Percentiles rank a stretch among this genome's conserved stretches.
phyloP scores from a whole-genome alignment of 2,329 filamentous ascomycete genomes.

The Epichloe scottii region DNA sequence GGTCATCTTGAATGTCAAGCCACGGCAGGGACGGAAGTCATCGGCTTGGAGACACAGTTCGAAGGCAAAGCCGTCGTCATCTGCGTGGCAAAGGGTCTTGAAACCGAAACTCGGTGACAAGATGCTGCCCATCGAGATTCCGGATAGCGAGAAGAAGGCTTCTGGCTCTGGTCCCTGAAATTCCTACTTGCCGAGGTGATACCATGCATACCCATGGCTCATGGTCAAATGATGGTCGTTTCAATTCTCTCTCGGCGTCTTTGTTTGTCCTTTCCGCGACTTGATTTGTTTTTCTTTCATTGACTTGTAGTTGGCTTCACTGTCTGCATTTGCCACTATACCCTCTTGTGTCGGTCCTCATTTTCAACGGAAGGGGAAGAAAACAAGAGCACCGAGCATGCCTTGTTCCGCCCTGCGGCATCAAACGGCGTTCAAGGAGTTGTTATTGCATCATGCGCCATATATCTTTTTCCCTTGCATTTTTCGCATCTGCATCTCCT shows the following conservation, averaged over 20 bases:
- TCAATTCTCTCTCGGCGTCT: neutral
- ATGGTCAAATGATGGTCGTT: neutral
- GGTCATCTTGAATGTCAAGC: neutral
- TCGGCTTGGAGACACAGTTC: neutral
- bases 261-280: neutral
- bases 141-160: slow-evolving; percentile 1
- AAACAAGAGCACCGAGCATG: neutral
- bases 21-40: neutral
- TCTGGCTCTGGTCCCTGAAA: neutral
- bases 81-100: neutral
- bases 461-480: neutral
- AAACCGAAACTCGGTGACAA: neutral
- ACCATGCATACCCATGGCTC: no score
- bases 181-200: no score
- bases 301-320: neutral
- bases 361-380: neutral
- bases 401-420: neutral
- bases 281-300: neutral
- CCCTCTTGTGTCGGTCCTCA: neutral
- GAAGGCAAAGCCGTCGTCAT: neutral
- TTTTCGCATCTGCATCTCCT: neutral
- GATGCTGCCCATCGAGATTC: neutral
- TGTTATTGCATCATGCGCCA: neutral
- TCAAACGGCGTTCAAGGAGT: neutral
- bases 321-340: neutral